A percentile compares a stretch with the other conserved stretches of the same genome.
Conservation (phyloP, 1,284 basidiomycete genomes). For the Ustilago nuda region DNA sequence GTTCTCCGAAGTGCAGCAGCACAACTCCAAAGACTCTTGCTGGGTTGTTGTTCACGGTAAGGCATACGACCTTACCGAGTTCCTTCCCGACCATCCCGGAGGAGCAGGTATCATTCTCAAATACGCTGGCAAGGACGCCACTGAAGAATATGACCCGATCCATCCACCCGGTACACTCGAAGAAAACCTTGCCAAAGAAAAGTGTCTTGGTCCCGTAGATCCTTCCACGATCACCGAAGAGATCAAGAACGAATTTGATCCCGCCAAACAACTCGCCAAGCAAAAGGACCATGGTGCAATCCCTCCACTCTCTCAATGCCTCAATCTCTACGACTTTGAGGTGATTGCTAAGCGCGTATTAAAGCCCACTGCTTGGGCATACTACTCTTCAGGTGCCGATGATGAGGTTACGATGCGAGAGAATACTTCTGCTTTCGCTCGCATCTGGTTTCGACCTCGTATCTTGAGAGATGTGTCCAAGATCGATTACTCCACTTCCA, state of each 20-base stretch:
- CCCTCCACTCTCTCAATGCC: conserved; percentile 80
- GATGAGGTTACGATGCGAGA: conserved; percentile 76
- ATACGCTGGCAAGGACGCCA: conserved; percentile 83
- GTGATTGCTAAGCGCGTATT: conserved; percentile 62
- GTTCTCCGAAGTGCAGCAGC: conserved; percentile 75
- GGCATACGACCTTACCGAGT: conserved; percentile 84
- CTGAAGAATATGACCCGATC: conserved; percentile 70
- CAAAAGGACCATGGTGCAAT: conserved; percentile 39
- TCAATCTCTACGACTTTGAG: conserved; percentile 93
- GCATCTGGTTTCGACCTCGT: conserved; percentile 92
- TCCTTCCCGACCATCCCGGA: conserved; percentile 81
- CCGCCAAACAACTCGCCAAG: conserved; percentile 22
- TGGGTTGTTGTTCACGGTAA: conserved; percentile 88
- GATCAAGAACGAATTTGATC: conserved; percentile 7
- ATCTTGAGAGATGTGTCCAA: conserved; percentile 83
- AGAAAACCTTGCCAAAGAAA: conserved; percentile 63
- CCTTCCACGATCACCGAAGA: conserved; percentile 46
- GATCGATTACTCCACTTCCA: conserved; percentile 75
- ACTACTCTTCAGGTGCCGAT: conserved; percentile 72
- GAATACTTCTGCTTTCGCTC: conserved; percentile 88
- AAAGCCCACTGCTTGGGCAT: conserved; percentile 67
- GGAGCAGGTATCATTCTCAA: conserved; percentile 76
- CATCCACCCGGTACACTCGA: conserved; percentile 68
- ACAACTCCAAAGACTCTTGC: conserved; percentile 79
- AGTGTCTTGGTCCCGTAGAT: conserved; percentile 64